Base-by-base conservation (phyloP, 257 asterid species). In the Nicotiana tomentosiformis region DNA sequence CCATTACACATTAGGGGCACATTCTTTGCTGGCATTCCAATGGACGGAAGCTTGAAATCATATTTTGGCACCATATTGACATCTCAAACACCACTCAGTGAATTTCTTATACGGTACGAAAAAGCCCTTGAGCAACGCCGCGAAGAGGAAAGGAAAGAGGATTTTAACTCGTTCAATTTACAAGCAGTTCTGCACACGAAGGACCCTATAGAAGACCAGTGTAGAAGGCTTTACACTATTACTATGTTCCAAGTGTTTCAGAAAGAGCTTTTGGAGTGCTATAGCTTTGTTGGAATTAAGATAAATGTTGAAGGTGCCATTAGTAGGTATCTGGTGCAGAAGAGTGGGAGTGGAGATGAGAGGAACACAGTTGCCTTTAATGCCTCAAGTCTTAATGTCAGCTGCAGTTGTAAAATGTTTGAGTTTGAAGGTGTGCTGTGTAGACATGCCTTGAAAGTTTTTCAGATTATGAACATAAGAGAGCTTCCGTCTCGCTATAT, bases 181-280 rank as follows among this genome's bases (percentile, higher is more conserved):
- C 98, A 90, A 61, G 87, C 94, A 43, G 94, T 89, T 83, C 72
- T 94, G 81, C 98, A 94, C 89, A 93, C 98, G 3, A 93, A 94
- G 86, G 99, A 96, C 82, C 98, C 99, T 10, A 94, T 96, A 7
- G 99, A 96, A 89, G 99, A 94, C 66, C 99, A 96, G 65, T 93
- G 96, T 84, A 85, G 98, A 83, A 85, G 94, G 88, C 95, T 96
- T 2, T 96, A 94, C 92, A 93, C 99, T 2, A 78, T 88, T 14
- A 79, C 90, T 46, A 89, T 92, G 94, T 94, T 96, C 87, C 94
- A 96, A 86, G 92, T 89, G 51, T 94, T 96, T 85, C 99, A 96
- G 86, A 94, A 90, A 86, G 99, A 95, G 93, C 95, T 95, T 81
- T 74, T 93, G 87, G 99, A 93, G 69, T 91, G 99, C 90, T 94